Conservation (phyloP, 176 grass and related monocot genomes). For the Aegilops bicornis region DNA sequence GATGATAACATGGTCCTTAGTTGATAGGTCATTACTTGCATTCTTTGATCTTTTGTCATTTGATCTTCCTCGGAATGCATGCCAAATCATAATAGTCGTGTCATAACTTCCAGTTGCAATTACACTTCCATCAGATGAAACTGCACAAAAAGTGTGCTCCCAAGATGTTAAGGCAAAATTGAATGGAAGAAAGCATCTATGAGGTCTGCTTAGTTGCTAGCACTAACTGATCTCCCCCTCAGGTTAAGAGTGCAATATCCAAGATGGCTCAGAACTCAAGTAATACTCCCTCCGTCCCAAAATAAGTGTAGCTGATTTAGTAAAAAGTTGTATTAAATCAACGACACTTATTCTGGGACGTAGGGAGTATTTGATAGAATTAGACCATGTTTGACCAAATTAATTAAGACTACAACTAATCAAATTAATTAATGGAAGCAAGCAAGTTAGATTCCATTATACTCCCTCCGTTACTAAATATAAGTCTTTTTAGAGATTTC, state of each 20-base stretch:
- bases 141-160: conserved; percentile 49
- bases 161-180: conserved; percentile 24
- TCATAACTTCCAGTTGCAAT: conserved; percentile 96
- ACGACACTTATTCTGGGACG: too few relatives aligned
- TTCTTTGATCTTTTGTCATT: conserved; percentile 62
- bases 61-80: conserved; percentile 68
- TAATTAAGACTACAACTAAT: neutral
- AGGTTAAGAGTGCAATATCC: neutral
- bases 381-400: neutral
- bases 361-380: neutral
- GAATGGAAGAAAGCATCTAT: neutral
- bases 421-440: neutral
- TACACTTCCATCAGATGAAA: conserved; percentile 91
- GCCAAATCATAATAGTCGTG: conserved; percentile 95
- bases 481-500: too few relatives aligned
- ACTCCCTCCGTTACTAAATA: too few relatives aligned
- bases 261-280: neutral
- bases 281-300: neutral
- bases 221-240: neutral
- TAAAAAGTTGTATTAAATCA: too few relatives aligned
- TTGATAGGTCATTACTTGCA: conserved; percentile 59
- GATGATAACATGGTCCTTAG: conserved; percentile 77
- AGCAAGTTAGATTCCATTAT: neutral
- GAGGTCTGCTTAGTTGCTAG: conserved; percentile 17
- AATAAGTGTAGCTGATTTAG: too few relatives aligned